phyloP scores from a whole-genome alignment of 2,329 filamentous ascomycete species.

The Exophiala alcalophila region DNA sequence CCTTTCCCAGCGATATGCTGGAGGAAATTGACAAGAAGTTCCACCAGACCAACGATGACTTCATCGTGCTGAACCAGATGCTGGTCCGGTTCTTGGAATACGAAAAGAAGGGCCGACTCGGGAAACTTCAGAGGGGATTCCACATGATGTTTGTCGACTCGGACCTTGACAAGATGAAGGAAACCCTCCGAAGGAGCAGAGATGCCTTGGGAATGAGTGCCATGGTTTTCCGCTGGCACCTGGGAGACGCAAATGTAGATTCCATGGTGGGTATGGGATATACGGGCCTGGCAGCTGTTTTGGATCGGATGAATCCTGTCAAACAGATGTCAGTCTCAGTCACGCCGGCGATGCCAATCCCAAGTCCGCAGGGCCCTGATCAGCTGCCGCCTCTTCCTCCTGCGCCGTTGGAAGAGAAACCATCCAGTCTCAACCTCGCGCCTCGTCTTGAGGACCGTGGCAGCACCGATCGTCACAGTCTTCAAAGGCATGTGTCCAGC shows the following conservation, averaged over 20 bases:
- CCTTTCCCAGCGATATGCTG: slow-evolving; percentile 59
- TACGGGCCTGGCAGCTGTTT: slow-evolving; percentile 62
- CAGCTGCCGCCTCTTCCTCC: slow-evolving; percentile 34
- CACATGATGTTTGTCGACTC: slow-evolving; percentile 62
- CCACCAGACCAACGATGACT: slow-evolving; percentile 59
- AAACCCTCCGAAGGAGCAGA: slow-evolving; percentile 56
- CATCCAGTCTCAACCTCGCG: slow-evolving; percentile 26
- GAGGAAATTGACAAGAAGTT: slow-evolving; percentile 65
- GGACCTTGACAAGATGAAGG: slow-evolving; percentile 60
- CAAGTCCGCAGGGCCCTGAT: slow-evolving; percentile 30
- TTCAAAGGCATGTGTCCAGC: slow-evolving; percentile 21
- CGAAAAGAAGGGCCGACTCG: slow-evolving; percentile 60
- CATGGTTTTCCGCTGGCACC: slow-evolving; percentile 63
- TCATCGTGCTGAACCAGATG: slow-evolving; percentile 62
- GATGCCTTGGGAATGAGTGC: slow-evolving; percentile 64
- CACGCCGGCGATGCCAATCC: slow-evolving; percentile 8
- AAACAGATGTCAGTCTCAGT: slow-evolving; percentile 31
- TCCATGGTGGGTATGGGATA: slow-evolving; percentile 64
- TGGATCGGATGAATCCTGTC: slow-evolving; percentile 48
- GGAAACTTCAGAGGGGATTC: slow-evolving; percentile 59
- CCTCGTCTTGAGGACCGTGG: slow-evolving; percentile 10
- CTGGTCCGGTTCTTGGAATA: slow-evolving; percentile 60
- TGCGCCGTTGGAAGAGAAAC: slow-evolving; percentile 33
- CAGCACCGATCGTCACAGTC: slow-evolving; percentile 12
- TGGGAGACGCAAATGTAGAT: slow-evolving; percentile 58